Base-by-base conservation (phyloP, 805 yeast species). In the Ogataea paradorogensis region DNA sequence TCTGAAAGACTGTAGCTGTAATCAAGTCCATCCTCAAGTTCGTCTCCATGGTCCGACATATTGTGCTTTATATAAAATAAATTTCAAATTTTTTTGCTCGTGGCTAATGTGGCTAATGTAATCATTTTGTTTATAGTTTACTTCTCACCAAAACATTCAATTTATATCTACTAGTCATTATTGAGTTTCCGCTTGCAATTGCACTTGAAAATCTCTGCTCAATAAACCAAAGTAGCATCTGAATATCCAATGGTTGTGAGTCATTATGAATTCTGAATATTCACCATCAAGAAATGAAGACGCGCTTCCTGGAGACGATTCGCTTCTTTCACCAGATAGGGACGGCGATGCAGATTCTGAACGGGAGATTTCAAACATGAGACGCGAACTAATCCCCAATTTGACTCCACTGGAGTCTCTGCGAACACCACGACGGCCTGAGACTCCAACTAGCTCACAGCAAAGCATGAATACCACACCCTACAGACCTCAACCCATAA, bases 1-100 rank as follows among this genome's bases (percentile, higher is more conserved):
- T 57, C 59, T n/a, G 56, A 46, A 56, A 86, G 95, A 36, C 85
- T 90, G 43, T 87, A 67, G 45, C 83, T 95, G 60, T 47, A 47
- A 28, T 22, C 46, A 9, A 43, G 37, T 14, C 51, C 51, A 20
- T 47, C 51, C 14, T 47, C 46, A 27, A 47, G 34, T 25, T 41
- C 44, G 22, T 88, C 95, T 11, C 73, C 84, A 9, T 39, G 38
- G 15, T 39, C 43, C 13, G 38, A 33, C 38, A 39, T 39, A 6
- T 14, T 27, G 15, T 16, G 13, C 8, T 9, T 10, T 13, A 24
- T 3, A 15, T 30, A 25, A 18, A 36, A 29, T 27, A 30, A 21
- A 26, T 24, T 9, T 28, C 30, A 30, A 15, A 15, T 36, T 36
- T 23, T 23, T 23, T 23, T 9, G 7, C 20, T 18, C 16, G 43